phyloP scores from a whole-genome alignment of 257 asterid species.

The Oldenlandia corymbosa region DNA sequence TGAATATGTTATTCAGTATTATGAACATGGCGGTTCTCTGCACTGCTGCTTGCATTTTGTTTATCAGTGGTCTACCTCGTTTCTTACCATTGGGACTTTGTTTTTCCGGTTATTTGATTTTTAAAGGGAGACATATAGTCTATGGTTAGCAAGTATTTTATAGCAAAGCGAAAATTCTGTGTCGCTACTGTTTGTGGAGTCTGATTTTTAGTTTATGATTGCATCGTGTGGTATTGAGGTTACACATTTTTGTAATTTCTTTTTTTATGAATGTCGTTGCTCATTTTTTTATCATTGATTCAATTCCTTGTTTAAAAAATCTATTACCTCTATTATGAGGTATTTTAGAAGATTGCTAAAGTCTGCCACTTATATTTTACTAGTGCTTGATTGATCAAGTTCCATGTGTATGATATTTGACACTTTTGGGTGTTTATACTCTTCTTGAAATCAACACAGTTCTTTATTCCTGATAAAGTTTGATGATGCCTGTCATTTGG shows the following conservation, averaged over 20 bases:
- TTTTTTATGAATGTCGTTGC: constrained; percentile 5
- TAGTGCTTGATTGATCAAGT: constrained; percentile 1
- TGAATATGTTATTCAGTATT: background rate
- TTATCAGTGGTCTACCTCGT: background rate
- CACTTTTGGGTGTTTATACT: background rate
- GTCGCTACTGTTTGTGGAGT: background rate
- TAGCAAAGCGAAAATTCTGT: background rate
- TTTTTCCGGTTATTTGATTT: background rate
- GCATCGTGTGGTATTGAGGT: background rate
- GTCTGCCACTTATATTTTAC: background rate
- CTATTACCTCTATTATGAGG: background rate
- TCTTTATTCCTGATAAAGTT: background rate
- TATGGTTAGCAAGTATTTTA: background rate
- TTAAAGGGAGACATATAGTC: background rate
- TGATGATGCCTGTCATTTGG: background rate
- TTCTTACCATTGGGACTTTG: background rate
- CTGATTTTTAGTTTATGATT: background rate
- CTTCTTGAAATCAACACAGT: background rate
- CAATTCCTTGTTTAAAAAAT: background rate
- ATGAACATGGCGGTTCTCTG: background rate
- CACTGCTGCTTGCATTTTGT: background rate
- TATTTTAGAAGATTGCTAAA: background rate
- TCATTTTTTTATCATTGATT: background rate
- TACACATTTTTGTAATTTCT: constrained; percentile 12
- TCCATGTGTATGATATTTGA: background rate